Evolutionary conservation across 805 yeast species (phyloP), one percentile per base, ranked within the genome.

Genomic region (Lachancea meyersii): DNA sequence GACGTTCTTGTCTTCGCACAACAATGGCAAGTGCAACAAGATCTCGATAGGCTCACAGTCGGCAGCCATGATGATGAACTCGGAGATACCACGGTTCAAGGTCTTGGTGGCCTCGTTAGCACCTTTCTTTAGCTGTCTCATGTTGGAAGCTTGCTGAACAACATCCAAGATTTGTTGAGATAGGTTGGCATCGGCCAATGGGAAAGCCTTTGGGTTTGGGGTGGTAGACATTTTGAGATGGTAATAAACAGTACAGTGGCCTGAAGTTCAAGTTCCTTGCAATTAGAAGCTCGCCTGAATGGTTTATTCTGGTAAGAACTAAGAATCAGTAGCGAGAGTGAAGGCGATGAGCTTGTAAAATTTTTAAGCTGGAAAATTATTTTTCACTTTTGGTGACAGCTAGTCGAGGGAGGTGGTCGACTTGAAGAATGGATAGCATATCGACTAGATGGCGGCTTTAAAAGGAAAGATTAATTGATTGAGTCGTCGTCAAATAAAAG

Each of bases 101-200:
- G 97, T 91, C 79, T 91, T 91, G 73, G 97, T 93, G 64, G 97
- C 95, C 76, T 93, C 99, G 70, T 93, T 93, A 58, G 99, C 98
- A 72, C 99, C 99, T 72, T 93, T 93, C 80, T 93, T 93, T 71
- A 93, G 80, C 75, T 93, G 99, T 77, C 97, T 88, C 68, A 93
- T 79, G 74, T 85, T 88, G 62, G 95, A 89, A 49, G 97, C 87
- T 76, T 93, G 98, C 75, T 93, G 98, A 60, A 86, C 93, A 67
- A 93, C 89, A 63, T 93, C 97, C 65, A 93, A 79, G 70, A 93
- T 91, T 74, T 91, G 97, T 75, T 93, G 97, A 55, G 95, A 75
- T 60, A 94, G 78, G 57, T 82, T 88, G 54, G 96, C 82, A 68
- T 93, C 97, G 61, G 99, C 97, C 65, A 93, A 79, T 67, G 99